These are phyloP conservation scores for Sphaceloma murrayae DNA, from an alignment of 2,329 filamentous ascomycete genomes.

Conservation along the genomic window DNA sequence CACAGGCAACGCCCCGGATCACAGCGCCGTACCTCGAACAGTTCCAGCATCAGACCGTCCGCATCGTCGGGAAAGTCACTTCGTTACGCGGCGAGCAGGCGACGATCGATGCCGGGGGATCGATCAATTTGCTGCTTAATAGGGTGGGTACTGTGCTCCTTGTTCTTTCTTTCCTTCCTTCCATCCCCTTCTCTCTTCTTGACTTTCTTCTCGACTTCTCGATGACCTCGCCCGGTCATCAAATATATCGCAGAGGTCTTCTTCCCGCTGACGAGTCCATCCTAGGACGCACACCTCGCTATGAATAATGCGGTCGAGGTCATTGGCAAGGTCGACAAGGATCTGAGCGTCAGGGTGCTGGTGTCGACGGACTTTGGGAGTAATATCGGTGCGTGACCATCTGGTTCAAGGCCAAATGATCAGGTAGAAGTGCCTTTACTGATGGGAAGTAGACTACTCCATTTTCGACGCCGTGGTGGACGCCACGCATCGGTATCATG, in stretches of 20 bases:
- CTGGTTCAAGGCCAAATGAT: not conserved
- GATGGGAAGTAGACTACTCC: conserved; percentile 54
- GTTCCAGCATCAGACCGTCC: conserved; percentile 64
- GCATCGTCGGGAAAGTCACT: conserved; percentile 74
- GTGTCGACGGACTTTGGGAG: conserved; percentile 60
- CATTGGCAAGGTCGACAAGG: conserved; percentile 69
- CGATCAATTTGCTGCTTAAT: conserved; percentile 64
- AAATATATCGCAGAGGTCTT: not conserved
- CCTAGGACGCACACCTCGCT: conserved; percentile 61
- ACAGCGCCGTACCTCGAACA: conserved; percentile 68
- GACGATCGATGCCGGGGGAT: conserved; percentile 67
- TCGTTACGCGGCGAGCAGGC: conserved; percentile 74
- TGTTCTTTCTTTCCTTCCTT: conserved; percentile 28
- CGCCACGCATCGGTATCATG: conserved; percentile 68
- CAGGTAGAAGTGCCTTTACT: not conserved
- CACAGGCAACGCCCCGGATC: conserved; percentile 69
- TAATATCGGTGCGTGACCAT: conserved; percentile 52
- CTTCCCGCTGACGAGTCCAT: not conserved
- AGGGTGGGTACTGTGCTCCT: conserved; percentile 47
- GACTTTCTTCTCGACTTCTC: too few relatives aligned
- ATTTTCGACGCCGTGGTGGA: conserved; percentile 74
- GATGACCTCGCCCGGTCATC: too few relatives aligned
- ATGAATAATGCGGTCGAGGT: conserved; percentile 64
- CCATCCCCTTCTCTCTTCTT: too few relatives aligned
- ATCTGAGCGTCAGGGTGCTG: conserved; percentile 62